Conservation (phyloP, 2,329 filamentous ascomycete species). For the Teratosphaeria viscida region DNA sequence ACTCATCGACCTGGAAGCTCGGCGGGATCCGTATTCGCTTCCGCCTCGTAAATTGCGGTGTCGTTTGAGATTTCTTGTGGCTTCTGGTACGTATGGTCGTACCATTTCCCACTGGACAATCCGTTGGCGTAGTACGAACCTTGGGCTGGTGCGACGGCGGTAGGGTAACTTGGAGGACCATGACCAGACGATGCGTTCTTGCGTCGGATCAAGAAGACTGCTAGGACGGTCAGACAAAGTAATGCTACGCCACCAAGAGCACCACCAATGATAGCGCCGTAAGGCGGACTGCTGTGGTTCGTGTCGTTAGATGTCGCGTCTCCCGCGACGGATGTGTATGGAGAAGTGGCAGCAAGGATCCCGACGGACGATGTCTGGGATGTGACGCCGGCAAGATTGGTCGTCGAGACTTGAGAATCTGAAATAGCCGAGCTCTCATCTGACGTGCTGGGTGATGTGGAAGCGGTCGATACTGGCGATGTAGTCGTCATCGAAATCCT, state of each 20-base stretch:
- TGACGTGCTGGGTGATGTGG: not conserved
- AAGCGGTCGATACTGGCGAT: not conserved
- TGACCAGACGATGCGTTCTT: not conserved
- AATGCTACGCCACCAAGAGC: not conserved
- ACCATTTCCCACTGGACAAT: not conserved
- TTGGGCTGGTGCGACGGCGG: not conserved
- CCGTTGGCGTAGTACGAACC: not conserved
- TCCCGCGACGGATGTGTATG: not conserved
- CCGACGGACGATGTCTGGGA: not conserved
- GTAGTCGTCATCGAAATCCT: not conserved
- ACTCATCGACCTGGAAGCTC: not conserved
- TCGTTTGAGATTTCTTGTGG: not conserved
- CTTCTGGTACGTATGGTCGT: not conserved
- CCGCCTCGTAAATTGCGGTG: not conserved
- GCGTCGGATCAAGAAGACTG: not conserved
- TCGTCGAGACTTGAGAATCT: not conserved
- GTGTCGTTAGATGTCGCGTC: not conserved
- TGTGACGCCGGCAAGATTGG: not conserved
- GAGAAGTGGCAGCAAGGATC: not conserved
- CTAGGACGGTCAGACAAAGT: not conserved
- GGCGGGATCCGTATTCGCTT: not conserved
- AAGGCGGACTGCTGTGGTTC: not conserved
- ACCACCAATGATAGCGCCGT: not conserved
- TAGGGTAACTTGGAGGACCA: not conserved
- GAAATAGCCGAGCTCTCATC: not conserved